A percentile compares a stretch with the other conserved stretches of the same genome.
These are phyloP conservation scores for Penicillium steckii DNA, from an alignment of 495 filamentous ascomycete species.

Conservation along the genomic window DNA sequence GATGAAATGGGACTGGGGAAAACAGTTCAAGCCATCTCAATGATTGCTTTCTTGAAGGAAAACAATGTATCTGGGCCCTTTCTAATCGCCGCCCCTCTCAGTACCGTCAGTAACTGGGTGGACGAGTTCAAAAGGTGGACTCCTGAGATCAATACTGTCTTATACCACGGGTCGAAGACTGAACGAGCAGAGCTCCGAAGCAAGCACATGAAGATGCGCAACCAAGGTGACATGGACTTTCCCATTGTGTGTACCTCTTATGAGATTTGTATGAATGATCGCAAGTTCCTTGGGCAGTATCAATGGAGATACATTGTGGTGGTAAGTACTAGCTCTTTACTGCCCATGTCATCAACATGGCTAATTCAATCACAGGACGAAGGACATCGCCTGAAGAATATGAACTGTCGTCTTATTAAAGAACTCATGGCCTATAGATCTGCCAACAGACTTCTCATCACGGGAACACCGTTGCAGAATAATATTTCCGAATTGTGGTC, in stretches of 20 bases:
- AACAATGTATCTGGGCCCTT: constrained; percentile 86
- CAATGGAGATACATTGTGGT: constrained; percentile 98
- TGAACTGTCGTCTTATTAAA: constrained; percentile 86
- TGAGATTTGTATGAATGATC: constrained; percentile 92
- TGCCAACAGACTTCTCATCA: constrained; percentile 87
- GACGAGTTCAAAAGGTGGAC: constrained; percentile 91
- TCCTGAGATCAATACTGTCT: constrained; percentile 76
- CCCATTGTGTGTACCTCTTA: constrained; percentile 92
- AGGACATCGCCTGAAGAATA: constrained; percentile 96
- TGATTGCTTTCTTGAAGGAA: constrained; percentile 86
- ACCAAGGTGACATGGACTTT: constrained; percentile 66
- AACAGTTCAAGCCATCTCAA: constrained; percentile 86
- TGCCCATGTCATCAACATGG: not conserved
- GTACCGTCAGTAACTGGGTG: constrained; percentile 94
- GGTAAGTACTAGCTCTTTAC: constrained; percentile 44
- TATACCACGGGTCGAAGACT: constrained; percentile 83
- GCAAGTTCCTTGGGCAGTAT: constrained; percentile 72
- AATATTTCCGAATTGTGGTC: constrained; percentile 97
- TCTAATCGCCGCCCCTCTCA: constrained; percentile 84
- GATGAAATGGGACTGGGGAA: constrained; percentile 99
- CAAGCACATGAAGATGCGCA: constrained; percentile 56
- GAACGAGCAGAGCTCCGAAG: constrained; percentile 71
- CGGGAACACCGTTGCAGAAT: constrained; percentile 93
- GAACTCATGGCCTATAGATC: constrained; percentile 85
- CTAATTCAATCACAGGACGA: constrained; percentile 62